These are phyloP conservation scores for Drosera spatulata DNA, from an alignment of 179 eudicot species.

Conservation along the genomic window DNA sequence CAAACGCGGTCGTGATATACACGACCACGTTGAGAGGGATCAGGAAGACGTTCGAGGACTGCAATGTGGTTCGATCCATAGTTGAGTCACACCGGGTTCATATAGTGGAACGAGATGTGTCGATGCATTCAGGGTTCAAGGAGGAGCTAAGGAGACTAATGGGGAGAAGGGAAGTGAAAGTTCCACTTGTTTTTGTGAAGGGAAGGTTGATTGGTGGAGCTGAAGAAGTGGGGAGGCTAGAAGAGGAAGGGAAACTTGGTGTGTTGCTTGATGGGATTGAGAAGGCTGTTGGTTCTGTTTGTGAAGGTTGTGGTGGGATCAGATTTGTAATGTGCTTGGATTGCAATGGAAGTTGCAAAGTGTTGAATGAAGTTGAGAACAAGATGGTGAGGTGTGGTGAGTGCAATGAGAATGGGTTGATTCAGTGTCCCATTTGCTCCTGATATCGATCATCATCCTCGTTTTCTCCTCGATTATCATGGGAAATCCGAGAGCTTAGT, in stretches of 20 bases:
- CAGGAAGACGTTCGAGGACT: slow-evolving; percentile 88
- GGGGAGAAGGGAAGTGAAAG: slow-evolving; percentile 49
- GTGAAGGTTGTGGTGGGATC: slow-evolving; percentile 61
- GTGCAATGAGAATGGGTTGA: slow-evolving; percentile 90
- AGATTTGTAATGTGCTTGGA: slow-evolving; percentile 78
- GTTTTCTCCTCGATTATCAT: no score
- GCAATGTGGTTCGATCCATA: slow-evolving; percentile 48
- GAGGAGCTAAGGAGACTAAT: slow-evolving; percentile 67
- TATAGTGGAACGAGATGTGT: slow-evolving; percentile 63
- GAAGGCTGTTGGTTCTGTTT: slow-evolving; percentile 17
- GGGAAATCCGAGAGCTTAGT: no score
- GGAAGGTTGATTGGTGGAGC: slow-evolving; percentile 85
- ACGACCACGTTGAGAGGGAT: slow-evolving; percentile 85
- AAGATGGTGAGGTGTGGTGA: slow-evolving; percentile 47
- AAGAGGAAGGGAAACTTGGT: slow-evolving; percentile 72
- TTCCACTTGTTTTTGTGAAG: slow-evolving; percentile 69
- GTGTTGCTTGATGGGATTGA: slow-evolving; percentile 46
- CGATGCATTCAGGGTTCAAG: slow-evolving; percentile 82
- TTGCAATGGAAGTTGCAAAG: slow-evolving; percentile 73
- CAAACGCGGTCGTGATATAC: slow-evolving; percentile 51
- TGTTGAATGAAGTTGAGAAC: slow-evolving; percentile 41
- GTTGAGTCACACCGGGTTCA: slow-evolving; percentile 46
- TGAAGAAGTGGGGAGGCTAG: slow-evolving; percentile 48
- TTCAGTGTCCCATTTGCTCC: slow-evolving; percentile 69
- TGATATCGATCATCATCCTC: slow-evolving; percentile 3